Percentiles rank a stretch among this genome's conserved stretches.
Conservation (phyloP, 1,284 basidiomycete species). For the Austroboletus niveus region DNA sequence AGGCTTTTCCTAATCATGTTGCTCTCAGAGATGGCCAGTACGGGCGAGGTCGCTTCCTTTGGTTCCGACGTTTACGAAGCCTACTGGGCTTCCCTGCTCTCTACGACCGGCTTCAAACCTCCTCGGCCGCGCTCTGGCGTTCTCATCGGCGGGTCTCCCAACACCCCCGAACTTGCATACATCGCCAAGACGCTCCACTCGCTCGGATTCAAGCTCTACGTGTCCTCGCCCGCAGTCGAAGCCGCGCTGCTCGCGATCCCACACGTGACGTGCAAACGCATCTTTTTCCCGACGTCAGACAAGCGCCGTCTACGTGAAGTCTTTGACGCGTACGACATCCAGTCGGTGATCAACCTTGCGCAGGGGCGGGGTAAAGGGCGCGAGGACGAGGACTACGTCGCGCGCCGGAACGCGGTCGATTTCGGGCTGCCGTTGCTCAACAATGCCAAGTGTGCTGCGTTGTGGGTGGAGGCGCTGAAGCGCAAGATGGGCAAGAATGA, state of each 20-base stretch:
- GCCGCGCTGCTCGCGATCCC: conserved; percentile 80
- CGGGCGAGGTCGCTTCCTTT: conserved; percentile 98
- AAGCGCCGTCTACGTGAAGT: conserved; percentile 94
- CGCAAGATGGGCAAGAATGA: conserved; percentile 83
- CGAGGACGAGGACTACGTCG: conserved; percentile 95
- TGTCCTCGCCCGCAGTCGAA: conserved; percentile 81
- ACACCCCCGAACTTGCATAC: conserved; percentile 76
- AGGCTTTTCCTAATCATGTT: not conserved
- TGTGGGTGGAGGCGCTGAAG: conserved; percentile 90
- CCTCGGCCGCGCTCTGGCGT: conserved; percentile 82
- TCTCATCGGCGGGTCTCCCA: conserved; percentile 84
- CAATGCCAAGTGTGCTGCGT: conserved; percentile 84
- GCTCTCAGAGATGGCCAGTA: conserved; percentile 90
- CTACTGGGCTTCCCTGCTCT: conserved; percentile 91
- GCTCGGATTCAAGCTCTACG: conserved; percentile 91
- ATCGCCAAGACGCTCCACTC: conserved; percentile 78
- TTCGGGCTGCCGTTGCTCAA: conserved; percentile 90
- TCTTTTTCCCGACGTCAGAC: conserved; percentile 96
- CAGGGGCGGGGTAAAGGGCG: conserved; percentile 76
- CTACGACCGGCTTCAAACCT: conserved; percentile 89
- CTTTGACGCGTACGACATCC: conserved; percentile 93
- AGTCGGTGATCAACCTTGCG: conserved; percentile 94
- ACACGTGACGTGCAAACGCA: conserved; percentile 80
- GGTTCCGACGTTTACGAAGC: conserved; percentile 94
- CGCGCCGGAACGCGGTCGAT: conserved; percentile 87